Evolutionary conservation across 345 rosid species (phyloP), one percentile per base, ranked within the genome.

Genomic region (Turritis glabra): DNA sequence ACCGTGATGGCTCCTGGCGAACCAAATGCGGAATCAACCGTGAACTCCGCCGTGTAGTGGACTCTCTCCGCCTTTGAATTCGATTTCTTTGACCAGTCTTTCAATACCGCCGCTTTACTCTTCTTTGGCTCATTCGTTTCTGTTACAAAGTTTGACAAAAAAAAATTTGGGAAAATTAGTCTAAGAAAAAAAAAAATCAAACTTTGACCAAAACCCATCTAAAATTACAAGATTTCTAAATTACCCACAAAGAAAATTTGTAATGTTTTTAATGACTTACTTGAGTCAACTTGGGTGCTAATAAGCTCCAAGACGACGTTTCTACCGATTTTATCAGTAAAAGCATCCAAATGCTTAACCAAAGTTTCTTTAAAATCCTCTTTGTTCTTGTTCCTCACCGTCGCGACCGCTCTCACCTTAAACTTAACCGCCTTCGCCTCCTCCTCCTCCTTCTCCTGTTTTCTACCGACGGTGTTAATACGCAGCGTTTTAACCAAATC

Each of bases 1-100:
- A 96, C 89, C 6, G 82, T 83, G 82, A 96, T 85, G 19, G 99
- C 99, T 66, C 99, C 99, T 23, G 97, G 96, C 12, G 80, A 67
- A 9, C 99, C 97, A 53, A 96, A 90, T 44, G 79, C 64, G 1
- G 98, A 82, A 57, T 85, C 91, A 69, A 96, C 88, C 4, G 69
- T 72, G 77, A 96, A 90, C 63, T 92, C 98, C 29, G 97, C 96
- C 12, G 86, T 82, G 79, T 96, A 96, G 35, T 89, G 96, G 54
- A 96, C 98, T 67, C 83, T 84, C 72, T 96, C 99, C 1, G 90
- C 88, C 76, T 90, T 90, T 4, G 79, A 78, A 69, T 85, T 87
- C 46, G 88, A 71, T 69, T 92, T 92, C 87, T 90, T 82, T 15
- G 97, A 92, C 98, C 99, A 92, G 46, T 89, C 98, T 33, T 78